Conservation (phyloP, 208 protist genomes). For the Crithidia fasciculata region DNA sequence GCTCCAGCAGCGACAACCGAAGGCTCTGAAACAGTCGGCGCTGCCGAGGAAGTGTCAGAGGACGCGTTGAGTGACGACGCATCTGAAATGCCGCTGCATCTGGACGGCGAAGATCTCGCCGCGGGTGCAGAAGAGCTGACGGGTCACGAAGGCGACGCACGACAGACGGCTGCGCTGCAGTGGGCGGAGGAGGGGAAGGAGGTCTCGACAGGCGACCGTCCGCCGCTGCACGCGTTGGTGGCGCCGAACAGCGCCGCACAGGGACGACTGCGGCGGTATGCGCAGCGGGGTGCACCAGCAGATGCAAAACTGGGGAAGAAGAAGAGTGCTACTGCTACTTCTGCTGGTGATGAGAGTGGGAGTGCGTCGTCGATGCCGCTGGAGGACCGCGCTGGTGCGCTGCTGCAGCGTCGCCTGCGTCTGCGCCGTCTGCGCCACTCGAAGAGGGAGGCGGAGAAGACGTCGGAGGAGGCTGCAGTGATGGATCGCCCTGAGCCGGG, state of each 20-base stretch:
- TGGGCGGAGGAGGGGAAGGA: constrained; percentile 21
- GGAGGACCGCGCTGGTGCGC: constrained; percentile 7
- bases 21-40: no score
- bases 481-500: no score
- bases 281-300: not conserved
- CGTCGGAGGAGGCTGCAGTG: not conserved
- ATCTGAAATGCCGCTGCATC: not conserved
- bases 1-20: not conserved
- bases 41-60: no score
- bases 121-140: constrained; percentile 11
- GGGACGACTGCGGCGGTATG: constrained; percentile 27
- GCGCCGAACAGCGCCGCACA: constrained; percentile 17
- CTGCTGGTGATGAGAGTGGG: not conserved
- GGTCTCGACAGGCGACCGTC: constrained; percentile 15
- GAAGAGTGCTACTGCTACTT: not conserved
- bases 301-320: not conserved
- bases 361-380: not conserved
- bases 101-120: constrained; percentile 13
- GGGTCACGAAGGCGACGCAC: constrained; percentile 11
- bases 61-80: no score
- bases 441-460: not conserved
- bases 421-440: constrained; percentile 3
- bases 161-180: constrained; percentile 8
- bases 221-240: constrained; percentile 28
- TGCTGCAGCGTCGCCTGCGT: constrained; percentile 32